Conservation (phyloP, 176 grass and related monocot species). For the Cenchrus fungigraminus region DNA sequence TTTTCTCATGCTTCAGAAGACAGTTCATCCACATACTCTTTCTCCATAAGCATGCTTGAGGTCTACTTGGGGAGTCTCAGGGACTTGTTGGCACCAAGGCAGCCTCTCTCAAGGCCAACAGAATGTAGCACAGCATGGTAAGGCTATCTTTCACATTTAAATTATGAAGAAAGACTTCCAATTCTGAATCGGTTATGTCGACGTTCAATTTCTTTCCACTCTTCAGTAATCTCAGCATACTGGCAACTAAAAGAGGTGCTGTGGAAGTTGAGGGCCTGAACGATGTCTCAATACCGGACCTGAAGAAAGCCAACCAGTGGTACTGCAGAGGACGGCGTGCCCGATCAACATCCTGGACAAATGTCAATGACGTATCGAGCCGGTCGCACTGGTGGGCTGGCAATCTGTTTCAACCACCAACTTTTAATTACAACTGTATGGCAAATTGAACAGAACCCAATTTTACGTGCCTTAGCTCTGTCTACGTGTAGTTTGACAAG, state of each 20-base stretch:
- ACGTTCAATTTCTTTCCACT: slow-evolving; percentile 14
- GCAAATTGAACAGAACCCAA: slow-evolving; percentile 44
- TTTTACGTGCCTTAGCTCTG: slow-evolving; percentile 86
- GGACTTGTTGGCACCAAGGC: slow-evolving; percentile 82
- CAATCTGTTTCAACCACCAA: slow-evolving; percentile 1
- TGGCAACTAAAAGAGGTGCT: slow-evolving; percentile 61
- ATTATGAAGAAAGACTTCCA: neutral
- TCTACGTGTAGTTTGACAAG: slow-evolving; percentile 91
- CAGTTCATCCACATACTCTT: slow-evolving; percentile 56
- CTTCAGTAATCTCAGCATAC: slow-evolving; percentile 75
- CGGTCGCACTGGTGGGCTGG: slow-evolving; percentile 91
- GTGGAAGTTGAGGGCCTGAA: slow-evolving; percentile 89
- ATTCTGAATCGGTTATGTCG: neutral
- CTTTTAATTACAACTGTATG: slow-evolving; percentile 24
- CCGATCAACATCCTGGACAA: slow-evolving; percentile 82
- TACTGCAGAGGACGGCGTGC: slow-evolving; percentile 75
- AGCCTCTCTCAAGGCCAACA: slow-evolving; percentile 50
- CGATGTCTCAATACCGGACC: slow-evolving; percentile 50
- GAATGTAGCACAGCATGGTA: slow-evolving; percentile 56
- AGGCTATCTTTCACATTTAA: neutral
- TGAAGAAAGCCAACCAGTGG: slow-evolving; percentile 78
- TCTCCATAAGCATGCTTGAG: slow-evolving; percentile 93
- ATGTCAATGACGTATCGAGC: slow-evolving; percentile 90
- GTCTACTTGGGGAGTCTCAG: slow-evolving; percentile 88
- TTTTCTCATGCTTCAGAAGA: slow-evolving; percentile 77